Evolutionary conservation across 164 flowering plant species (phyloP).

Genomic region (Buxus sempervirens): DNA sequence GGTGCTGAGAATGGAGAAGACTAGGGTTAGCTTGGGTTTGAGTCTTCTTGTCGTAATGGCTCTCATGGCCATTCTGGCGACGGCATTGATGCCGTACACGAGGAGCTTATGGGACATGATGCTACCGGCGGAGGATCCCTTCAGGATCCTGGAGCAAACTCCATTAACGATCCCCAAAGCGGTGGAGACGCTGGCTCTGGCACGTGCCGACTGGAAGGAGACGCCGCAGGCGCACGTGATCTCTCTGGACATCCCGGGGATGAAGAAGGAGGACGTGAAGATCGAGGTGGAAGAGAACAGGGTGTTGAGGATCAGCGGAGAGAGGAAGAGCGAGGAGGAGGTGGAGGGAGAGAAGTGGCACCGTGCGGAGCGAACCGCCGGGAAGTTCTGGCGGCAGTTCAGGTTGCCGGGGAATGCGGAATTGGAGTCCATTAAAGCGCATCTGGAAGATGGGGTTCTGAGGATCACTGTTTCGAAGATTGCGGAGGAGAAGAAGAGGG

Average conservation of each 20-base stretch:
- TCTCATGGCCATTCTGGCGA: slow-evolving; percentile 1
- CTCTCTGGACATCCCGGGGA: slow-evolving; percentile 40
- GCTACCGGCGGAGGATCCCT: slow-evolving; percentile 39
- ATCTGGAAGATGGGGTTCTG: slow-evolving; percentile 46
- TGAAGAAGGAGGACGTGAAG: slow-evolving; percentile 45
- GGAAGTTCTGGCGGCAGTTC: slow-evolving; percentile 53
- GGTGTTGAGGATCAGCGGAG: slow-evolving; percentile 48
- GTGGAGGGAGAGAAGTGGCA: slow-evolving; percentile 45
- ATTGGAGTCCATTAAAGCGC: slow-evolving; percentile 37
- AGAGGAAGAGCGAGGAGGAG: slow-evolving; percentile 32
- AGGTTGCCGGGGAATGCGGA: slow-evolving; percentile 40
- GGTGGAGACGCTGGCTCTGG: slow-evolving; percentile 28
- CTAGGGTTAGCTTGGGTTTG: too few species aligned
- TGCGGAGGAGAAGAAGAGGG: slow-evolving; percentile 32
- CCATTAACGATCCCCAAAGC: slow-evolving; percentile 32
- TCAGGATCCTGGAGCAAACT: slow-evolving; percentile 40
- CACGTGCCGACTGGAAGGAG: slow-evolving; percentile 53
- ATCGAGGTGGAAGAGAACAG: slow-evolving; percentile 51
- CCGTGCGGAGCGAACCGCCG: slow-evolving; percentile 35
- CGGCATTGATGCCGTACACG: slow-evolving; percentile 30
- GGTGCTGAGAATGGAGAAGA: too few species aligned
- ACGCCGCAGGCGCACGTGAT: slow-evolving; percentile 33
- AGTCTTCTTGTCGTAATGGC: not conserved
- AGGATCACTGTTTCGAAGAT: slow-evolving; percentile 36
- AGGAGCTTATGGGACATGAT: slow-evolving; percentile 29